These are phyloP conservation scores for Nemania serpens DNA, from an alignment of 2,329 filamentous ascomycete species.

Conservation along the genomic window DNA sequence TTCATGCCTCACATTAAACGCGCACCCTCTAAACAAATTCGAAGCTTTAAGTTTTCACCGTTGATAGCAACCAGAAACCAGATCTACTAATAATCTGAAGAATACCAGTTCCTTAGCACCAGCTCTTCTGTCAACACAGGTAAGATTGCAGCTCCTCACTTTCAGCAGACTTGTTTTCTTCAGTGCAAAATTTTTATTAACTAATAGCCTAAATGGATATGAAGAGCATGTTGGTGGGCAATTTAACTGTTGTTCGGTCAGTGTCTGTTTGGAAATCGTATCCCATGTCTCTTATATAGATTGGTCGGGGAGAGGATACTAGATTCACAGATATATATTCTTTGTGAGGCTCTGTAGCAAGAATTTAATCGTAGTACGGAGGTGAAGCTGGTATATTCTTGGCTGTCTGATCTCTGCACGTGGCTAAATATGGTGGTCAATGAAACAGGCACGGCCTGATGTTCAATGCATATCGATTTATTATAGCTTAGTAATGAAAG, in stretches of 20 bases:
- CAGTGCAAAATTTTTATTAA: too few species aligned
- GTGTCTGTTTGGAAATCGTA: too few species aligned
- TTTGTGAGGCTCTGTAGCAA: background rate
- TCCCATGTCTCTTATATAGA: background rate
- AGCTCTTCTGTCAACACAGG: background rate
- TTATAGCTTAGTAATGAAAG: slow-evolving; percentile 8
- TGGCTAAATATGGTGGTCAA: background rate
- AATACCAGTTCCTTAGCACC: background rate
- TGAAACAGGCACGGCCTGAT: slow-evolving; percentile 18
- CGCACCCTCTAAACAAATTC: background rate
- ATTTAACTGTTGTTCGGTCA: background rate
- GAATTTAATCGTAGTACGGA: background rate
- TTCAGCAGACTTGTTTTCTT: background rate
- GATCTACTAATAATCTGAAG: background rate
- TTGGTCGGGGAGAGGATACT: background rate
- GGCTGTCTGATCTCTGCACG: slow-evolving; percentile 16
- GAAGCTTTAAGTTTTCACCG: background rate
- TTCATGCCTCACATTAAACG: background rate
- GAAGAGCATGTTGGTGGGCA: too few species aligned
- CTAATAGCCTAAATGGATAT: too few species aligned
- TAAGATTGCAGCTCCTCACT: background rate
- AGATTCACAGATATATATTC: background rate
- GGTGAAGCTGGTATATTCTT: slow-evolving; percentile 2
- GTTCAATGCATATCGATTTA: background rate
- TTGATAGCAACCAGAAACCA: background rate